phyloP scores from a whole-genome alignment of 1,139 yeast species.

The Nematodospora anomalae region DNA sequence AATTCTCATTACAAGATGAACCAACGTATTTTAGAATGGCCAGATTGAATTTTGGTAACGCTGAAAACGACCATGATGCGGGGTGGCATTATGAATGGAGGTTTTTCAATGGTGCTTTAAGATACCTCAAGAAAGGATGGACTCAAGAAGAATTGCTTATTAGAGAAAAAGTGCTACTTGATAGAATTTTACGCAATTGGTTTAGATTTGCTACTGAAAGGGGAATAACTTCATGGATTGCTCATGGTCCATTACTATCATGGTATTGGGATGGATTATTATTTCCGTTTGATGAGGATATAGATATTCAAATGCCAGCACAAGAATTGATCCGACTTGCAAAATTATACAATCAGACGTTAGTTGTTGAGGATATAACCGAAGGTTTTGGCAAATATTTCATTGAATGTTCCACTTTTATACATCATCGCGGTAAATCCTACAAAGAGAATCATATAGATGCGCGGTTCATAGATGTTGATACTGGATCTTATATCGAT shows the following conservation, averaged over 20 bases:
- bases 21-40: slow-evolving; percentile 38
- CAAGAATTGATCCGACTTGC: slow-evolving; percentile 31
- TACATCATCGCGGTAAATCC: slow-evolving; percentile 33
- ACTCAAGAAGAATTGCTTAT: slow-evolving; percentile 27
- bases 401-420: slow-evolving; percentile 34
- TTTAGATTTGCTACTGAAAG: slow-evolving; percentile 40
- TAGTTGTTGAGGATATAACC: slow-evolving; percentile 32
- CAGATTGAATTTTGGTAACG: slow-evolving; percentile 24
- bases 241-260: slow-evolving; percentile 48
- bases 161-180: slow-evolving; percentile 46
- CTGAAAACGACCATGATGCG: slow-evolving; percentile 30
- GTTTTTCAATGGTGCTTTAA: slow-evolving; percentile 37
- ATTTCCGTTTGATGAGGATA: slow-evolving; percentile 42
- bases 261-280: slow-evolving; percentile 43
- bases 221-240: slow-evolving; percentile 40
- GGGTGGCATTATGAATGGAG: slow-evolving; percentile 40
- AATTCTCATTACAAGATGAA: slow-evolving; percentile 23
- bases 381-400: slow-evolving; percentile 38
- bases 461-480: slow-evolving; percentile 42
- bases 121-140: slow-evolving; percentile 30
- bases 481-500: slow-evolving; percentile 41
- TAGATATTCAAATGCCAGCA: slow-evolving; percentile 40
- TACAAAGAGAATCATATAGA: slow-evolving; percentile 37
- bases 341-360: slow-evolving; percentile 37
- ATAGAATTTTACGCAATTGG: slow-evolving; percentile 49